These are phyloP conservation scores for Camelina sativa DNA, from an alignment of 345 rosid species.

Conservation along the genomic window DNA sequence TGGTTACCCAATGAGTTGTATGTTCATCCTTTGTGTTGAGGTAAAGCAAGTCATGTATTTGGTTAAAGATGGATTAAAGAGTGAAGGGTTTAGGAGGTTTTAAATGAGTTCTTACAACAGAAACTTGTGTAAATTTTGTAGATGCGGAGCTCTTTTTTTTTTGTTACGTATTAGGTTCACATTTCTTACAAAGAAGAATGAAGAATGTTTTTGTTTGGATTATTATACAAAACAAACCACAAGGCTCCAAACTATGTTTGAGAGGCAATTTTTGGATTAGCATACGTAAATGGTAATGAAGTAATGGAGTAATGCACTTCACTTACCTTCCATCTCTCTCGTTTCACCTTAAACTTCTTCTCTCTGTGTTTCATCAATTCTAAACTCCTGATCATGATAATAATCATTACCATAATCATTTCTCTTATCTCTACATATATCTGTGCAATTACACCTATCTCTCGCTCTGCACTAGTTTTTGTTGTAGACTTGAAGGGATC, in stretches of 20 bases:
- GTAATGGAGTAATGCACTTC: too few species aligned
- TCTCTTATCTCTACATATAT: too few species aligned
- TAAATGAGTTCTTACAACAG: background rate
- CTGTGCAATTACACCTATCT: too few species aligned
- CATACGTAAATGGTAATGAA: too few species aligned
- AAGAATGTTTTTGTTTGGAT: background rate
- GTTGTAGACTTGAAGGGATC: too few species aligned
- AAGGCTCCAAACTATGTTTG: too few species aligned
- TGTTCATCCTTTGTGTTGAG: slow-evolving; percentile 28
- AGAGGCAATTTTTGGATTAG: background rate
- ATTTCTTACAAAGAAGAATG: background rate
- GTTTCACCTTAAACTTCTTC: too few species aligned
- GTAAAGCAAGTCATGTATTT: slow-evolving; percentile 13
- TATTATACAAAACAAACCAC: background rate
- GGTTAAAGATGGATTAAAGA: slow-evolving; percentile 20
- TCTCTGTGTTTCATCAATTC: too few species aligned
- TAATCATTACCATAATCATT: too few species aligned
- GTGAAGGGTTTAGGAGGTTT: slow-evolving; percentile 19
- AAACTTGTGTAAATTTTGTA: slow-evolving; percentile 39
- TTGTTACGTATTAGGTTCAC: background rate
- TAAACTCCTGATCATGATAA: too few species aligned
- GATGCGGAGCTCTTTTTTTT: slow-evolving; percentile 8
- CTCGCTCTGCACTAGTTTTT: too few species aligned
- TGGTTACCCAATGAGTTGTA: slow-evolving; percentile 5
- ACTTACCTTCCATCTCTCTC: too few species aligned